A percentile compares a stretch with the other conserved stretches of the same genome.
phyloP scores from a whole-genome alignment of 345 rosid genomes.

The Populus deltoides region DNA sequence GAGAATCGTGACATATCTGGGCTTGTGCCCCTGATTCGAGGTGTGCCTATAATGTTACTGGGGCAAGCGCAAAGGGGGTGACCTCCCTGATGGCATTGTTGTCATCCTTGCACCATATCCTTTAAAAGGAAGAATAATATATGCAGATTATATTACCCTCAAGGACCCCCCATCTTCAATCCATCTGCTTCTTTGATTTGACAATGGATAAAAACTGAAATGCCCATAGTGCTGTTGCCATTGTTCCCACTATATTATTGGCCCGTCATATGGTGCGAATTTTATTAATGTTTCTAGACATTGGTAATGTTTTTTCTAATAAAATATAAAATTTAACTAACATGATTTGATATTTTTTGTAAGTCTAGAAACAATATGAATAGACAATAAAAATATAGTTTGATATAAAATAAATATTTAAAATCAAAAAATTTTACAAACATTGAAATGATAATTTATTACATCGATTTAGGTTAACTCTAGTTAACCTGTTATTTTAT shows the following conservation, averaged over 20 bases:
- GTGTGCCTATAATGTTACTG: not conserved
- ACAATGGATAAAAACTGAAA: not conserved
- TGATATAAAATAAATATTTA: no score
- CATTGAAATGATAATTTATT: no score
- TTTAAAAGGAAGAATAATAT: not conserved
- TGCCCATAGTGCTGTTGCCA: not conserved
- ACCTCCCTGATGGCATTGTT: not conserved
- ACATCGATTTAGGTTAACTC: fast-evolving
- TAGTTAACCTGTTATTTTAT: no score
- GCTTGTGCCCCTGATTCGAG: not conserved
- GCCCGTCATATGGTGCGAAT: no score
- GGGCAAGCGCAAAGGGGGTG: not conserved
- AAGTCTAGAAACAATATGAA: no score
- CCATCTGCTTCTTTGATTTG: not conserved
- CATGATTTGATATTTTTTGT: no score
- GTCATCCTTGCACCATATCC: not conserved
- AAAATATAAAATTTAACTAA: no score
- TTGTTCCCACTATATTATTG: not conserved
- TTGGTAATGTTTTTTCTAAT: no score
- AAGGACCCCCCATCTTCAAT: not conserved
- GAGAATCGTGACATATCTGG: not conserved
- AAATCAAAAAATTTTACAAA: no score
- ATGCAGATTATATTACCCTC: not conserved
- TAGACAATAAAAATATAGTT: no score
- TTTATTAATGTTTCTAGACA: no score